phyloP scores from a whole-genome alignment of 441 rosid genomes.

The Iberis amara region DNA sequence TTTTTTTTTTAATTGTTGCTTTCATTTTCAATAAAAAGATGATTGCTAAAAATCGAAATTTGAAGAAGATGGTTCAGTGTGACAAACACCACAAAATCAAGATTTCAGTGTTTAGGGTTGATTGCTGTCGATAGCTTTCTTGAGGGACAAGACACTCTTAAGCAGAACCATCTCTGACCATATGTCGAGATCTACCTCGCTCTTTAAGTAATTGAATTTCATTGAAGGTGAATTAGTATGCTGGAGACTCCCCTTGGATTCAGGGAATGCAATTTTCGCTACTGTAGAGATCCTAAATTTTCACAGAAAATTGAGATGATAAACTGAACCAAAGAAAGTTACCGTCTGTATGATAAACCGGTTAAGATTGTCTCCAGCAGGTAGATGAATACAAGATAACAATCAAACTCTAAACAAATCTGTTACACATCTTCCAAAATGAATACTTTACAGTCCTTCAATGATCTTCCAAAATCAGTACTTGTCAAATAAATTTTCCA shows the following conservation, averaged over 20 bases:
- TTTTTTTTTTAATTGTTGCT: not conserved
- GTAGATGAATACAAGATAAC: slow-evolving; percentile 13
- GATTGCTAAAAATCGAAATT: not conserved
- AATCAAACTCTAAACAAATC: slow-evolving; percentile 17
- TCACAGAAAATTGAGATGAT: too few species aligned
- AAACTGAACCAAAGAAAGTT: not conserved
- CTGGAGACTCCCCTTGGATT: slow-evolving; percentile 57
- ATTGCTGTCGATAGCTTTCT: not conserved
- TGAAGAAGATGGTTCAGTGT: slow-evolving; percentile 30
- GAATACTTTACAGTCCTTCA: slow-evolving; percentile 19
- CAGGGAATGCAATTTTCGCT: slow-evolving; percentile 61
- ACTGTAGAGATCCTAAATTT: slow-evolving; percentile 55
- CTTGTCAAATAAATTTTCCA: slow-evolving; percentile 30
- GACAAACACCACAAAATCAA: slow-evolving; percentile 3
- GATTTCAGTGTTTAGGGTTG: not conserved
- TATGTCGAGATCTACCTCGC: slow-evolving; percentile 45
- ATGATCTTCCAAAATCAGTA: slow-evolving; percentile 5
- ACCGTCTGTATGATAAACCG: slow-evolving; percentile 6
- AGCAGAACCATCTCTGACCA: slow-evolving; percentile 49
- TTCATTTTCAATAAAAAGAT: slow-evolving; percentile 3
- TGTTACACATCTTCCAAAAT: slow-evolving; percentile 20
- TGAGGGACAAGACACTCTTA: not conserved
- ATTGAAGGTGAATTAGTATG: slow-evolving; percentile 49
- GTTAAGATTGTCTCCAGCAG: slow-evolving; percentile 12
- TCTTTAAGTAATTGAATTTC: slow-evolving; percentile 54